Percentiles rank a stretch among this genome's conserved stretches.
These are phyloP conservation scores for Caryopteris hybrid DNA, from an alignment of 305 asterid species.

Conservation along the genomic window DNA sequence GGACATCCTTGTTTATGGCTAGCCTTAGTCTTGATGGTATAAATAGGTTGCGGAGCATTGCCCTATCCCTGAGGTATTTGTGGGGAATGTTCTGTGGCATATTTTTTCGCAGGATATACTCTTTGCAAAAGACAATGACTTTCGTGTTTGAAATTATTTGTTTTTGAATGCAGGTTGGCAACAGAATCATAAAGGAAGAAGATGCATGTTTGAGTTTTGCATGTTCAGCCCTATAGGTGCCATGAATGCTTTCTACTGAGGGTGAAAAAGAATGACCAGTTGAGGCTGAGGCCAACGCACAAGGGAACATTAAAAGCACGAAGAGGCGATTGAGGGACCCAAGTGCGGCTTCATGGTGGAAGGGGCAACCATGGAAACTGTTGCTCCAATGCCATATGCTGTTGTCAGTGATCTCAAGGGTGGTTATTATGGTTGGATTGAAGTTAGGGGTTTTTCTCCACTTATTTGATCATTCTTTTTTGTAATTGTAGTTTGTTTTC, in stretches of 20 bases:
- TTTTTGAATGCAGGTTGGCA: constrained; percentile 44
- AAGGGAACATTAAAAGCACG: constrained; percentile 67
- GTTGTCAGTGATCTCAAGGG: constrained; percentile 89
- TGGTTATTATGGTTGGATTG: constrained; percentile 38
- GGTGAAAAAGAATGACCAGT: constrained; percentile 50
- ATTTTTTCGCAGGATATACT: no score
- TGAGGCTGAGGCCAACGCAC: constrained; percentile 71
- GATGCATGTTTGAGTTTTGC: constrained; percentile 74
- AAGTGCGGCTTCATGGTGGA: constrained; percentile 84
- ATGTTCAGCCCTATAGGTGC: constrained; percentile 68
- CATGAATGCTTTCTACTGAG: constrained; percentile 50
- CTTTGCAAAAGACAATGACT: no score
- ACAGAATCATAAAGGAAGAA: constrained; percentile 62
- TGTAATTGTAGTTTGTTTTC: neutral
- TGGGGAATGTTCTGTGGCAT: no score
- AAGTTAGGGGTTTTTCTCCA: neutral
- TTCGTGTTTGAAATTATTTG: neutral
- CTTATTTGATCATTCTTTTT: neutral
- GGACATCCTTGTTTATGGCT: neutral
- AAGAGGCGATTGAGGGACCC: constrained; percentile 82
- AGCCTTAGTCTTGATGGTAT: neutral
- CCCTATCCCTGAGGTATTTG: no score
- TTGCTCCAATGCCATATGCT: constrained; percentile 83
- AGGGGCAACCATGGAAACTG: constrained; percentile 68
- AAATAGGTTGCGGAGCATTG: neutral